Evolutionary conservation across 1,139 yeast genomes (phyloP), one percentile per base, ranked within the genome.

Genomic region (Geotrichum citri-aurantii): DNA sequence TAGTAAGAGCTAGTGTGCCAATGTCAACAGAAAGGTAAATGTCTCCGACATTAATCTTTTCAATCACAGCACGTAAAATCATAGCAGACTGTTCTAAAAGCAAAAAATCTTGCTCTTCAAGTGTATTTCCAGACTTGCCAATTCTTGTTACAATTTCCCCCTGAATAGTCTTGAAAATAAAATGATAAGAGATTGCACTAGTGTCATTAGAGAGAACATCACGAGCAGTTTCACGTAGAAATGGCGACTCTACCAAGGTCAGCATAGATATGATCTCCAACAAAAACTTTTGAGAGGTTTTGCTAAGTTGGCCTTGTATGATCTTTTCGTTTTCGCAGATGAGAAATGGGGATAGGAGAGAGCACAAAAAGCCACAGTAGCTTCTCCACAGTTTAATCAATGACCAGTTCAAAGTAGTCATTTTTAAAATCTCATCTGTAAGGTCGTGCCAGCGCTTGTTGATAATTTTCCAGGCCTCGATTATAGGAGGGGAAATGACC

Each of bases 401-500:
- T 2, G 58, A 61, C 21, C 55, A 48, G n/a, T 61, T 61, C 14
- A 48, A 26, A 12, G 56, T 27, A 17, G 57, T 54, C 40, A 37
- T 24, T n/a, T 42, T 12, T 26, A 50, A 12, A 12, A 55, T 46
- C 2, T 51, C 42, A 10, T 37, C 31, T 12, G 66, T 63, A 81
- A 79, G 23, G 78, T 79, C 61, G 79, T 75, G 67, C 85, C 85
- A 53, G 74, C 77, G 29, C 80, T 79, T 54, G 77, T 78, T 62
- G 80, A 75, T 69, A 80, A 75, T 19, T 68, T 74, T 63, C 88
- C 93, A 86, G 1, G 85, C 82, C 59, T 81, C 82, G 48, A 81
- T 75, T 46, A 88, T 72, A 0, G 89, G 81, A 47, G 77, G 75
- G 0, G 89, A 83, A 1, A 92, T 88, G 46, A 72, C 74, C 6